Base-by-base conservation (phyloP, 495 filamentous ascomycete species). In the Patellaria atrata region DNA sequence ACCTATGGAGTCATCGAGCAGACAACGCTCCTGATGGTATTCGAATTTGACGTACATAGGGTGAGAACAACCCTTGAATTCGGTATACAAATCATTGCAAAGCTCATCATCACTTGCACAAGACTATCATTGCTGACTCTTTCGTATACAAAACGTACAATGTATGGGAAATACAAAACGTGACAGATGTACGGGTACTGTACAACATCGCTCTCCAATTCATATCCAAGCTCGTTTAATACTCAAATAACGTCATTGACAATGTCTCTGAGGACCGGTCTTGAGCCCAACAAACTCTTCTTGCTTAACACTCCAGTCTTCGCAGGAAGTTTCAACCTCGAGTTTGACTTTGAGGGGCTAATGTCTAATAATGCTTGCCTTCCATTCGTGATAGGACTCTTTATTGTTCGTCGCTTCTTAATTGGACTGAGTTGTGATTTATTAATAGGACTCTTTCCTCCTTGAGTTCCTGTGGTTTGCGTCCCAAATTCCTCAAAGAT, bases 241-340 rank as follows among this genome's bases (percentile, higher is more conserved):
- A 34, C 15, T 22, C 25, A 48, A 35, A 47, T 34, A 25, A 38
- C 50, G 33, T 67, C 67, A 52, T 71, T 68, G 23, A 70, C 57
- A 26, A 74, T 47, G 53, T 74, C 67, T 29, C 59, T 62, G 19
- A 72, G 44, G 27, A 74, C 55, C 21, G 65, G 63, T 31, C 64
- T 58, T 29, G 59, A 63, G 7, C 50, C 49, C 30, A 59, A 33
- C 21, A 61, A 28, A 14, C 37, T 39, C 28, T 24, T 51, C 43
- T 37, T 48, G 5, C 50, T 41, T 14, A 40, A 26, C 14, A 13
- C 43, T 15, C 29, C 38, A 14, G 40, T 36, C 16, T 50, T 53
- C 32, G 21, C 26, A 24, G 47, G 44, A 23, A 19, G 27, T 36
- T 41, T 49, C 25, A 22, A 13, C 10, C 14, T 11, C 9, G 27